Evolutionary conservation across 768 basidiomycete genomes (phyloP), one percentile per base, ranked within the genome.

Genomic region (Russula sp.): DNA sequence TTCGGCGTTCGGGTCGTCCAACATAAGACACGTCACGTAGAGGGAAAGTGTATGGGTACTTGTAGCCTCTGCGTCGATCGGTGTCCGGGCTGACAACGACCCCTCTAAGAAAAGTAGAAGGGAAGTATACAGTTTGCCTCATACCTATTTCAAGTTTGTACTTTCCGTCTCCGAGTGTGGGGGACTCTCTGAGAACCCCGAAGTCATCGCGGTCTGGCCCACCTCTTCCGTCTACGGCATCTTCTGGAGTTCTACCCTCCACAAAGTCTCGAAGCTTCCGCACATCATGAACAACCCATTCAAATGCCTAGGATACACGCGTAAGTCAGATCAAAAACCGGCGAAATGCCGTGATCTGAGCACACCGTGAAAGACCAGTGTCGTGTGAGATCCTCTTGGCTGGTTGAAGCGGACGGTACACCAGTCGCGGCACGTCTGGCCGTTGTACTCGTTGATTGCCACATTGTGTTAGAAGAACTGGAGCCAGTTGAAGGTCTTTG

Each of bases 91-190:
- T 67, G 51, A 46, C 10, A 46, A 48, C 34, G 14, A 44, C 13
- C 26, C 40, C 20, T 22, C 8, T 52, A 32, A 59, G 58, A 48
- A 38, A 22, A 18, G 52, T 38, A 59, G 24, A 46, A 20, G n/a
- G 36, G 49, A 49, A 0, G 32, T 44, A 18, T 10, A 8, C 2
- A 5, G 44, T 28, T 18, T 53, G 40, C 34, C 65, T 20, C 80
- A 22, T 61, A 84, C 87, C 81, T 64, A 90, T 83, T 72, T 89
- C 88, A 3, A 90, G 78, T 74, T 89, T 90, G 75, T 78, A 82
- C 73, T 87, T 87, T 62, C 83, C 83, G 62, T 89, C 87, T 46
- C 85, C 88, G 7, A 90, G 75, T 59, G 85, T 78, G 7, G 86
- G 86, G 0, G 86, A 85, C 64, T 87, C 81, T 68, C 81, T 83